These are phyloP conservation scores for Pythium aphanidermatum DNA, from an alignment of 352 stramenopile genomes.

Conservation along the genomic window DNA sequence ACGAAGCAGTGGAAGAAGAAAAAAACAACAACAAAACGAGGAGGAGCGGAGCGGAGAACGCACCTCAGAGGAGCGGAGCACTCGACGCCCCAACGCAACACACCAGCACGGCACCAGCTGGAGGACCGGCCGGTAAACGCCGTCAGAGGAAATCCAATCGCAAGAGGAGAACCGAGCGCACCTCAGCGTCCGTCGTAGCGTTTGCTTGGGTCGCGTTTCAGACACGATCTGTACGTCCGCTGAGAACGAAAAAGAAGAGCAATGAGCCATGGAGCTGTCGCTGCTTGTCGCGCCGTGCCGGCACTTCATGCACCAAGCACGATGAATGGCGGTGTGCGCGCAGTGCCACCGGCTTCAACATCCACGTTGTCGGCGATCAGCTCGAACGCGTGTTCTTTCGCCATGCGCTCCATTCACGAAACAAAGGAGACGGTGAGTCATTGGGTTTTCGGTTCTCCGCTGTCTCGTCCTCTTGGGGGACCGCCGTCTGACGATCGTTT, in stretches of 20 bases:
- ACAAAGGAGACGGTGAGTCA: conserved; percentile 60
- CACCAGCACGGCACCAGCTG: no score
- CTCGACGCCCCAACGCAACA: no score
- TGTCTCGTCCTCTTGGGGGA: background rate
- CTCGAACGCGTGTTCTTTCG: conserved; percentile 46
- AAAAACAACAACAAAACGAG: background rate
- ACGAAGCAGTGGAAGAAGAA: background rate
- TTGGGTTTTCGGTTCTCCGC: background rate
- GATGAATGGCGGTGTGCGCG: background rate
- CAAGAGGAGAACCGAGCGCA: no score
- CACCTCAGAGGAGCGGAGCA: conserved; percentile 3
- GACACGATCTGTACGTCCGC: no score
- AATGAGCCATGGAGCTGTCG: conserved; percentile 18
- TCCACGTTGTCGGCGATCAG: conserved; percentile 27
- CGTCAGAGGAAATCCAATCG: no score
- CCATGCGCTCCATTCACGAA: conserved; percentile 52
- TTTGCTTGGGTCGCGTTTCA: no score
- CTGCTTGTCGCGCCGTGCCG: conserved; percentile 5
- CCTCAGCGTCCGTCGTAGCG: no score
- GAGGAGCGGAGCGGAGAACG: background rate
- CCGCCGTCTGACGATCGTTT: background rate
- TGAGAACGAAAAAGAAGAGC: background rate
- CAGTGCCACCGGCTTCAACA: conserved; percentile 1
- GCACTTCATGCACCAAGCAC: background rate
- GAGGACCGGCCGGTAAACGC: no score